These are phyloP conservation scores for Fusarium multiceps DNA, from an alignment of 2,329 filamentous ascomycete species.

Conservation along the genomic window DNA sequence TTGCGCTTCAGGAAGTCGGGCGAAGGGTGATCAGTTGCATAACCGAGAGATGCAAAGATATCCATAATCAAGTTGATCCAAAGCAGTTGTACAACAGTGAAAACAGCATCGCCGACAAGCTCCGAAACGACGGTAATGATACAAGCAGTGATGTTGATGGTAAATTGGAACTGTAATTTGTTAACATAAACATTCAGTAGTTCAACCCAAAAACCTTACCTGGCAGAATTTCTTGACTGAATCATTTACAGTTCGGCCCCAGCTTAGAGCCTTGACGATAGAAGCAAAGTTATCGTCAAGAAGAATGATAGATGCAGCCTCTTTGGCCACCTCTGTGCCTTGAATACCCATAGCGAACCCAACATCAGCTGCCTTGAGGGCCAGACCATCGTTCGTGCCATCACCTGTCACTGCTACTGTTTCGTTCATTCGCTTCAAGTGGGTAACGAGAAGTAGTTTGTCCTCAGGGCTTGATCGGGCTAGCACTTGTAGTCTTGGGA, in stretches of 20 bases:
- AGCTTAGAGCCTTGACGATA: conserved; percentile 74
- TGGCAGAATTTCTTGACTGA: conserved; percentile 76
- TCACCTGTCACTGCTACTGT: conserved; percentile 74
- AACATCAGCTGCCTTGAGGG: conserved; percentile 73
- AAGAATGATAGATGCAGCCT: conserved; percentile 75
- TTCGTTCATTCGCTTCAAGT: conserved; percentile 65
- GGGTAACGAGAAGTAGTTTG: conserved; percentile 66
- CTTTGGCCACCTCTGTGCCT: conserved; percentile 75
- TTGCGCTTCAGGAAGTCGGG: conserved; percentile 66
- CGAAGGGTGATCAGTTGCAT: conserved; percentile 72
- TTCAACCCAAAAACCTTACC: conserved; percentile 43
- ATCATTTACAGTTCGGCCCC: conserved; percentile 77
- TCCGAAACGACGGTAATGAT: conserved; percentile 73
- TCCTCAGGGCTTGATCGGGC: conserved; percentile 70
- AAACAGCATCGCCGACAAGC: conserved; percentile 67
- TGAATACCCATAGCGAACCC: conserved; percentile 76
- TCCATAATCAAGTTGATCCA: conserved; percentile 80
- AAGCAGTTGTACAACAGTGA: conserved; percentile 73
- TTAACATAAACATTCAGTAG: conserved; percentile 1
- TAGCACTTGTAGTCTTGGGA: conserved; percentile 62
- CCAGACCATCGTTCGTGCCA: conserved; percentile 74
- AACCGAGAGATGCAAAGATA: conserved; percentile 72
- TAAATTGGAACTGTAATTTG: conserved; percentile 67
- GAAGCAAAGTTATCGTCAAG: conserved; percentile 75
- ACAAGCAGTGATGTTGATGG: conserved; percentile 76